Evolutionary conservation across 768 basidiomycete species (phyloP), one percentile per base, ranked within the genome.

Genomic region (Agaricus subrufescens): DNA sequence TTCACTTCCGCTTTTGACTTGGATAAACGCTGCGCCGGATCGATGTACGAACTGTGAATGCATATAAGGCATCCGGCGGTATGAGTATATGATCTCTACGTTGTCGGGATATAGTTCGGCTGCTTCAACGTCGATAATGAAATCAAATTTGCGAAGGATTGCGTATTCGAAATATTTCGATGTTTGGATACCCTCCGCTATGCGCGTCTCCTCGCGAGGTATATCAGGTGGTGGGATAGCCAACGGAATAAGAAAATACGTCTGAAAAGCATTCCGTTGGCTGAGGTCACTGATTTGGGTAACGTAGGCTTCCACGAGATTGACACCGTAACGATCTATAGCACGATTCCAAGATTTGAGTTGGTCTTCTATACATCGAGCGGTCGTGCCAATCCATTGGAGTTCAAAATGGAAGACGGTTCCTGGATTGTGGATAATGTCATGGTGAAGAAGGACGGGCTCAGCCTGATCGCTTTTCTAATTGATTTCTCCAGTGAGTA

Each of bases 361-460:
- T 50, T 88, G 81, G 61, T 96, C 94, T 60, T 98, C 95, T 50
- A 98, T 89, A 60, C 86, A 87, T 23, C 91, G 83, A 25, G 94
- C 93, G 1, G 94, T 94, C 1, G 94, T 89, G 2, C 93, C 94
- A 40, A 98, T 87, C 96, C 97, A 99, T 59, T 96, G 91, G 29
- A 99, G 77, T 69, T 99, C 95, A 63, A 98, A 94, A 69, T 98
- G 96, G 73, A 97, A 97, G 57, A 90, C 91, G 29, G 89, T 96
- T n/a, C 78, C 82, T 0, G 93, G 90, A 65, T 98, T 98, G 69
- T 98, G 96, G 51, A 96, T 89, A 55, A 97, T 83, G 70, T 98
- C 97, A 69, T 95, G 86, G 67, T 98, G 95, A 26, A 98, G 76
- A 30, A 95, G 80, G 15, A 91, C 89, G 2, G 86, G 81, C 70